Percentiles rank a stretch among this genome's conserved stretches.
These are phyloP conservation scores for Spergularia azorica DNA, from an alignment of 179 eudicot species.

Conservation along the genomic window DNA sequence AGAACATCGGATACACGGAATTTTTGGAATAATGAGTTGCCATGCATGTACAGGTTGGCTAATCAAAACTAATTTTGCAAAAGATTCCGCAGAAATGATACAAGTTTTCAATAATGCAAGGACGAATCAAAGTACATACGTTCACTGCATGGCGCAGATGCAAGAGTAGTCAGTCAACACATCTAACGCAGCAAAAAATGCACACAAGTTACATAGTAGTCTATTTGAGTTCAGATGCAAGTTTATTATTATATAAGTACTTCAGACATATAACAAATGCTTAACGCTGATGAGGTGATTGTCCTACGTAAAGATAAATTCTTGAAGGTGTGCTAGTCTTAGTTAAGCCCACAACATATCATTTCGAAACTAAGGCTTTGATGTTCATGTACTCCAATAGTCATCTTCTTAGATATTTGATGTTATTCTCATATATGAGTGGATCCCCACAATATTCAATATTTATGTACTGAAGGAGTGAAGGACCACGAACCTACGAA, in stretches of 20 bases:
- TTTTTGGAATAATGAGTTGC: constrained; percentile 7
- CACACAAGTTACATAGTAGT: background rate
- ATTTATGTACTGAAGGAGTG: too few species aligned
- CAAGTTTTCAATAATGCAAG: constrained; percentile 15
- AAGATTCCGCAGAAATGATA: constrained; percentile 5
- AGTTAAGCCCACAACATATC: background rate
- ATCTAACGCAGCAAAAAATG: constrained; percentile 9
- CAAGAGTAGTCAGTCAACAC: constrained; percentile 11
- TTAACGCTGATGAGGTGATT: background rate
- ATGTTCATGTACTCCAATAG: background rate
- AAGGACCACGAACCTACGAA: background rate
- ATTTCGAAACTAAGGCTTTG: background rate
- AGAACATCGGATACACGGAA: background rate
- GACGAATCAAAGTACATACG: background rate
- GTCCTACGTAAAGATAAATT: background rate
- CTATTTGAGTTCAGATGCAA: background rate
- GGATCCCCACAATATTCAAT: background rate
- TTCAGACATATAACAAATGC: background rate
- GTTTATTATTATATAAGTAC: background rate
- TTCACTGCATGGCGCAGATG: constrained; percentile 15
- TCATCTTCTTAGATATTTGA: background rate
- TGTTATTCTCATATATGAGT: background rate
- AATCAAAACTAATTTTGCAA: background rate
- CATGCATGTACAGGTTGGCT: constrained; percentile 25
- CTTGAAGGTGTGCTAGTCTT: background rate